phyloP scores from a whole-genome alignment of 768 basidiomycete genomes.

The Boletus sp. region DNA sequence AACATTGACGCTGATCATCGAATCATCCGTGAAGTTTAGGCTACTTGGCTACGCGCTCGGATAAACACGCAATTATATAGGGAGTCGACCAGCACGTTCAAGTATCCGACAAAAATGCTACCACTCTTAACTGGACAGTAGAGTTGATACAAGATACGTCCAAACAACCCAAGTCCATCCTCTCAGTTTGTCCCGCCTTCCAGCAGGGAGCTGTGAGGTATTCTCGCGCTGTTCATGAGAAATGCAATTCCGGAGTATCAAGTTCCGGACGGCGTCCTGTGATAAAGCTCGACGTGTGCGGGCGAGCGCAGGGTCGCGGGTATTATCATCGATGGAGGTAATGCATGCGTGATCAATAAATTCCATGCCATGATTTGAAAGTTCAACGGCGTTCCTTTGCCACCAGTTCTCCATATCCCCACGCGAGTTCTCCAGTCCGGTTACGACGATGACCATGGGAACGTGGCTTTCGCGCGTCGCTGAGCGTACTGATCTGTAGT shows the following conservation, averaged over 20 bases:
- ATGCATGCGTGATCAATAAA: slow-evolving; percentile 33
- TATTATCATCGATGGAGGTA: slow-evolving; percentile 28
- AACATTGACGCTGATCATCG: background rate
- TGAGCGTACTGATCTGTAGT: slow-evolving; percentile 35
- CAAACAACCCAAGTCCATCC: slow-evolving; percentile 14
- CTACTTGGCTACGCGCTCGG: background rate
- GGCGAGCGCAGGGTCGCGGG: slow-evolving; percentile 8
- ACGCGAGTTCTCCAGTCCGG: slow-evolving; percentile 36
- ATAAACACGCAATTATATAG: background rate
- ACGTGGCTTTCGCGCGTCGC: slow-evolving; percentile 29
- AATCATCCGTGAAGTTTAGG: background rate
- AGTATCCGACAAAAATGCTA: background rate
- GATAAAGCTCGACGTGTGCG: slow-evolving; percentile 24
- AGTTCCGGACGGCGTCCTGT: slow-evolving; percentile 16
- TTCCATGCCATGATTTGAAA: slow-evolving; percentile 21
- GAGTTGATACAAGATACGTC: slow-evolving; percentile 13
- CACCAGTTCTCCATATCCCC: slow-evolving; percentile 36
- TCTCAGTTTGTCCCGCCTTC: background rate
- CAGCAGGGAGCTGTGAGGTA: background rate
- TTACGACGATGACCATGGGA: slow-evolving; percentile 39
- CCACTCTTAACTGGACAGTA: background rate
- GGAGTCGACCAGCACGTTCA: background rate
- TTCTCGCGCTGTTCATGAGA: slow-evolving; percentile 3
- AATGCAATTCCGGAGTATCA: slow-evolving; percentile 23
- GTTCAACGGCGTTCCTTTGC: slow-evolving; percentile 22